Base-by-base conservation (phyloP, 2,329 filamentous ascomycete species). In the Hypoxylon sp. region DNA sequence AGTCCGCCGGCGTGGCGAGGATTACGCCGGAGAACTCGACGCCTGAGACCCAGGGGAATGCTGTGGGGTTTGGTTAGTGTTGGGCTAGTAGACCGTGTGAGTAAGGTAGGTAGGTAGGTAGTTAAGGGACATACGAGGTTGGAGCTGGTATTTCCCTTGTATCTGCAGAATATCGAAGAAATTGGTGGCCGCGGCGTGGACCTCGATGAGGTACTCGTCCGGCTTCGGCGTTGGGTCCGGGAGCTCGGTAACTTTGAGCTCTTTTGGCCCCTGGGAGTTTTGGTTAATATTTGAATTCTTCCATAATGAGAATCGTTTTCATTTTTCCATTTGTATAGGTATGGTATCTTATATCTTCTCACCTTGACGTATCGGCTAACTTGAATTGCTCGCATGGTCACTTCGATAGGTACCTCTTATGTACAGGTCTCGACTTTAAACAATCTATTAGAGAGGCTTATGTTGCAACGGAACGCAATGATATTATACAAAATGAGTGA, bases 161-260 rank as follows among this genome's bases (percentile, higher is more conserved):
- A 98, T 94, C 78, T 98, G 95, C 60, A 98, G 89, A 64, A 97
- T 92, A 80, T 98, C 95, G 84, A 98, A 98, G 87, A 98, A 98
- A 83, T 98, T 98, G 76, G 93, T 93, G 19, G 94, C 95, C 0
- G 92, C 88, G 51, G 95, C 93, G 81, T 94, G 92, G 75, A 98
- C 92, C 77, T 90, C 88, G 78, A 98, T 92, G 70, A 97, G 86
- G 79, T 98, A 98, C 82, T 97, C 89, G 77, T 92, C 84, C 33
- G 89, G 81, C 8, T 86, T 84, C 1, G 94, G 93, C 1, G 83
- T 82, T 0, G 94, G 94, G 59, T 94, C 92, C 17, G 94, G 90
- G 13, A 97, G 87, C 22, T 88, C 85, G 17, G 88, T 86, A 72
- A 97, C 91, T 68, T 84, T 87, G 79, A 98, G 92, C 77, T 96